Evolutionary conservation across 1,139 yeast species (phyloP), one percentile per base, ranked within the genome.

Genomic region (Scheffersomyces segobiensis): DNA sequence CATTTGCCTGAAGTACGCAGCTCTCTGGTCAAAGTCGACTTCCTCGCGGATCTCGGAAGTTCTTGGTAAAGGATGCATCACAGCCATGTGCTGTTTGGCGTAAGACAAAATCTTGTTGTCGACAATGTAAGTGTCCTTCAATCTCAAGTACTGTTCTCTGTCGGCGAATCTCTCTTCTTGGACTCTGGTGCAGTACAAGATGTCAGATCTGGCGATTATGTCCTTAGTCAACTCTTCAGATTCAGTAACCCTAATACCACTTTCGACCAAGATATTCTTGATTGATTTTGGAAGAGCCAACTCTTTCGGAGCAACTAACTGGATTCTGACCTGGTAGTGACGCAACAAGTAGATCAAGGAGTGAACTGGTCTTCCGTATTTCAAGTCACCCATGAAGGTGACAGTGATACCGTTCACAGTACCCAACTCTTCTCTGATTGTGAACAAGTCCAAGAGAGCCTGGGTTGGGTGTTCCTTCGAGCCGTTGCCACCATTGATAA

Each of bases 1-100:
- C 98, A 95, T 95, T 83, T 93, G 98, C 86, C 99, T 91, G 83
- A 95, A 95, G 82, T 95, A 95, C 61, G 98, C 98, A 65, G 99
- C 98, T 77, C 99, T 90, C 77, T 93, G 98, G 77, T 96, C 99
- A 71, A 93, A 95, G 77, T 96, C 99, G 69, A 96, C 98, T 80
- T 96, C 99, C 79, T 93, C 98, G 71, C 91, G 89, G 67, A 96
- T 93, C 80, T 96, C 99, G 69, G 87, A 89, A 65, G 92, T 93
- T 79, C 99, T 91, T 74, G 99, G 99, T 70, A 96, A 86, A 75
- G 99, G 99, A 76, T 96, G 99, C 97, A 96, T 89, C 63, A 96
- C 90, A 77, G 97, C 93, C 99, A 95, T 95, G 79, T 95, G 98
- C 76, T 92, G 93, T 81, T 96, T 96, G 68, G 99, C 98, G 74